Conservation (phyloP, 441 rosid species). For the Macaranga tanarius region DNA sequence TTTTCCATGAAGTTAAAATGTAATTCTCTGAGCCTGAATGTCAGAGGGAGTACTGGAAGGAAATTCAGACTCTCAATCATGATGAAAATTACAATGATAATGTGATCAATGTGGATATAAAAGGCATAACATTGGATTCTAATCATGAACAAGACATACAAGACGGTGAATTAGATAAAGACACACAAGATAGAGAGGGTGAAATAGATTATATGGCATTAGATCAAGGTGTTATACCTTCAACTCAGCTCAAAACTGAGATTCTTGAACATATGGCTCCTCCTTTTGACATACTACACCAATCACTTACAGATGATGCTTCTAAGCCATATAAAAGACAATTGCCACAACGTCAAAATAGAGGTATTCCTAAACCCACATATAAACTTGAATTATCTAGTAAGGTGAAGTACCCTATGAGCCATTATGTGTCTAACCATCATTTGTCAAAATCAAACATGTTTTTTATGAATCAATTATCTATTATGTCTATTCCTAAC, state of each 20-base stretch:
- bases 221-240: neutral
- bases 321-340: neutral
- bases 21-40: constrained; percentile 2
- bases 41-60: neutral
- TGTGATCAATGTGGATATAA: neutral
- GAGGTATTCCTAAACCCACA: constrained; percentile 15
- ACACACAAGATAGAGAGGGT: too few relatives aligned
- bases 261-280: neutral
- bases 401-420: constrained; percentile 5
- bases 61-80: neutral
- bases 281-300: neutral
- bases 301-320: neutral
- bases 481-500: neutral
- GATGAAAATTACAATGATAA: neutral
- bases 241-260: neutral
- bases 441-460: neutral
- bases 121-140: neutral
- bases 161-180: neutral
- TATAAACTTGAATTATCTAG: constrained; percentile 17
- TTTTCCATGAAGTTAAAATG: constrained; percentile 2
- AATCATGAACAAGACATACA: neutral
- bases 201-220: neutral
- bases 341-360: neutral
- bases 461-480: constrained; percentile 14
- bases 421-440: constrained; percentile 19